Evolutionary conservation across 345 rosid species (phyloP).

Genomic region (Schrenkiella parvula): DNA sequence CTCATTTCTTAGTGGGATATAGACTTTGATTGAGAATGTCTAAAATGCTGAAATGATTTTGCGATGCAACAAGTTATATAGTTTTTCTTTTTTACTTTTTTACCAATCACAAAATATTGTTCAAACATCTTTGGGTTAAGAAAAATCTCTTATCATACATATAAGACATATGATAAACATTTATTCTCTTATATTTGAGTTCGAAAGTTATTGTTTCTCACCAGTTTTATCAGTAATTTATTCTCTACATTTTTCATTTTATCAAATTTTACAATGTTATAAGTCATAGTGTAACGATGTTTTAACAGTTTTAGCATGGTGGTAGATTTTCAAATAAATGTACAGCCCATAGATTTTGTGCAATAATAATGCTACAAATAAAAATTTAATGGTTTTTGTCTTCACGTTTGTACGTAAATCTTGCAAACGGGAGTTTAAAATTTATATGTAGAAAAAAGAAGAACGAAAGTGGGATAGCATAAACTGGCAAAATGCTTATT

Average conservation of each 20-base stretch:
- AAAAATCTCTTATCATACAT: too few species aligned
- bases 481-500: slow-evolving; percentile 22
- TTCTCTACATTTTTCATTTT: not conserved
- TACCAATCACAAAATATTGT: not conserved
- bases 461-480: slow-evolving; percentile 25
- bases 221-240: not conserved
- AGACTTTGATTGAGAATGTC: not conserved
- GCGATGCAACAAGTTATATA: not conserved
- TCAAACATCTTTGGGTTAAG: too few species aligned
- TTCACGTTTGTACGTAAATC: not conserved
- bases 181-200: too few species aligned
- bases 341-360: not conserved
- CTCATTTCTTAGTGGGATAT: not conserved
- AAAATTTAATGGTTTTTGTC: not conserved
- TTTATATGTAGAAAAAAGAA: not conserved
- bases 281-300: not conserved
- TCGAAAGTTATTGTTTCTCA: not conserved
- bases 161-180: too few species aligned
- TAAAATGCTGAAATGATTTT: not conserved
- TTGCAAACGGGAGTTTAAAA: not conserved
- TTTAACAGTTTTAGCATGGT: not conserved
- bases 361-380: not conserved
- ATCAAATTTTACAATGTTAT: not conserved
- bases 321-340: not conserved
- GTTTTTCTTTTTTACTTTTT: not conserved